These are phyloP conservation scores for Fusarium sp. DNA, from an alignment of 2,329 filamentous ascomycete genomes.

Conservation along the genomic window DNA sequence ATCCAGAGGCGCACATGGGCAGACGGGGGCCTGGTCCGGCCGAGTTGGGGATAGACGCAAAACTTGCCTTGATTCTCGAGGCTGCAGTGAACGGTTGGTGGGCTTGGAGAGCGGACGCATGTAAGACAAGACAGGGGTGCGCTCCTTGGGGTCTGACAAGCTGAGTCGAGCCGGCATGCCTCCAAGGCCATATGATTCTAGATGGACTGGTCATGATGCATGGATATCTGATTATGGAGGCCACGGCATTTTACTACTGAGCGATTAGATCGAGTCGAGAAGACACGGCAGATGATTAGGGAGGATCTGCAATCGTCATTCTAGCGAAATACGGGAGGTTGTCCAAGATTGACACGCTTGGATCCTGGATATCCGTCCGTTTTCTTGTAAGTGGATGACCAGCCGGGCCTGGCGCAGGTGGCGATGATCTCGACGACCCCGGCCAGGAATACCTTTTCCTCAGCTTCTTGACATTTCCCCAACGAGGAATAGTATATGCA, in stretches of 20 bases:
- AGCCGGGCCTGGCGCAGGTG: slow-evolving; percentile 26
- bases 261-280: slow-evolving; percentile 6
- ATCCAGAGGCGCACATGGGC: slow-evolving; percentile 36
- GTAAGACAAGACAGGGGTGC: slow-evolving; percentile 37
- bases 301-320: slow-evolving; percentile 20
- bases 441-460: slow-evolving; percentile 9
- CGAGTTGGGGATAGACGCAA: slow-evolving; percentile 40
- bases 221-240: slow-evolving; percentile 18
- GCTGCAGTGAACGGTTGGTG: slow-evolving; percentile 39
- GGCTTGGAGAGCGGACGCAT: slow-evolving; percentile 27
- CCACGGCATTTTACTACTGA: neutral
- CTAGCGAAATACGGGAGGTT: slow-evolving; percentile 21
- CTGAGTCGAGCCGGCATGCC: neutral
- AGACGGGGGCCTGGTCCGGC: slow-evolving; percentile 33
- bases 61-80: slow-evolving; percentile 42
- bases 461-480: slow-evolving; percentile 17
- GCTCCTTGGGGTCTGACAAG: slow-evolving; percentile 3
- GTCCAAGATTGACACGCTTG: slow-evolving; percentile 22
- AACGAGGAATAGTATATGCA: neutral
- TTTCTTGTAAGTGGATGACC: slow-evolving; percentile 22
- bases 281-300: slow-evolving; percentile 1
- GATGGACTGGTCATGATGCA: slow-evolving; percentile 16
- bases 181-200: slow-evolving; percentile 3
- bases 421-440: slow-evolving; percentile 29
- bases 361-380: slow-evolving; percentile 33